phyloP scores from a whole-genome alignment of 208 protist species.

The Trypanosoma congolense region DNA sequence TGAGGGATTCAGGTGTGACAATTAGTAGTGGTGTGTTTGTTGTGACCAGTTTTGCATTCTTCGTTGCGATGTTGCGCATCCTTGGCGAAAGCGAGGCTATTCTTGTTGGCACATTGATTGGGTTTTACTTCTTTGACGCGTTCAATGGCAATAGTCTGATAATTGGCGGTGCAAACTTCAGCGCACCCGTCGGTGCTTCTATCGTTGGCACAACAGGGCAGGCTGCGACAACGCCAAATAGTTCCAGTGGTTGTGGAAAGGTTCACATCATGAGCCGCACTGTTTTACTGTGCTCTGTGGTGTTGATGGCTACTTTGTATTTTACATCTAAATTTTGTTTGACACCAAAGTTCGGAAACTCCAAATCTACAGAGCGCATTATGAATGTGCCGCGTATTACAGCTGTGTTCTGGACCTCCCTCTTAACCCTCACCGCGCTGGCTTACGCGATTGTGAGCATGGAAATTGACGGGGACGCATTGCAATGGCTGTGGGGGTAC shows the following conservation, averaged over 20 bases:
- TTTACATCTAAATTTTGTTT: slow-evolving; percentile 44
- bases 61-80: slow-evolving; percentile 36
- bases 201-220: neutral
- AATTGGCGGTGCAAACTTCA: slow-evolving; percentile 43
- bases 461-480: slow-evolving; percentile 51
- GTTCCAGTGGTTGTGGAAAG: slow-evolving; percentile 27
- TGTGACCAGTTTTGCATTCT: slow-evolving; percentile 56
- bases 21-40: slow-evolving; percentile 67
- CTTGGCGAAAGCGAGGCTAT: slow-evolving; percentile 80
- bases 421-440: slow-evolving; percentile 25
- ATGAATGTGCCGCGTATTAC: slow-evolving; percentile 64
- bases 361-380: slow-evolving; percentile 59
- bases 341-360: slow-evolving; percentile 56
- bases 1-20: slow-evolving; percentile 51
- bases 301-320: slow-evolving; percentile 32
- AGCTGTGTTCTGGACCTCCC: slow-evolving; percentile 46
- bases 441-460: slow-evolving; percentile 39
- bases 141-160: slow-evolving; percentile 45
- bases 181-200: too few species aligned
- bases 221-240: too few species aligned
- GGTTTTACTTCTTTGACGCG: slow-evolving; percentile 75
- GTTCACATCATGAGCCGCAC: slow-evolving; percentile 70
- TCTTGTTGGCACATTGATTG: slow-evolving; percentile 60
- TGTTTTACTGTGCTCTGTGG: slow-evolving; percentile 58
- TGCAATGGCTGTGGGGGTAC: slow-evolving; percentile 69